Evolutionary conservation across 1,284 basidiomycete genomes (phyloP), one percentile per base, ranked within the genome.

Genomic region (Ceratobasidium sp.): DNA sequence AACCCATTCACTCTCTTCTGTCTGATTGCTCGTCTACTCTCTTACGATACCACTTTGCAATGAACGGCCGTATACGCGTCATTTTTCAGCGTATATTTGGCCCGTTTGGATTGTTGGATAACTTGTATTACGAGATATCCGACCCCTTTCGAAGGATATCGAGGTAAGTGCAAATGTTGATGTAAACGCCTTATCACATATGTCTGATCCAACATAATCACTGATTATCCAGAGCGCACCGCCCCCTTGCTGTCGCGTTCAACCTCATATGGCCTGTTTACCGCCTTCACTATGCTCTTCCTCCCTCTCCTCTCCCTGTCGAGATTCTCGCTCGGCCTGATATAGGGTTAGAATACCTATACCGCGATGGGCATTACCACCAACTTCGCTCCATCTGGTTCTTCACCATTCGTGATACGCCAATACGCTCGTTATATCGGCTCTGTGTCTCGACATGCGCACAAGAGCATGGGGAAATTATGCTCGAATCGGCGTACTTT

Each of bases 331-430:
- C 39, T 23, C 39, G 45, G n/a, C 69, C 56, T 31, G 45, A 74
- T 11, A 74, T 63, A 35, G 69, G 56, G 7, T 45, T 61, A 26
- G 69, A 74, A 31, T 74, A 74, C 69, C 31, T 74, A 33, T 63
- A 74, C 17, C 69, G 69, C 20, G 75, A 76, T 31, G 75, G 64
- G 28, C 64, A 76, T 33, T 76, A 76, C 33, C 53, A 66, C 33
- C 75, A 67, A 49, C 65, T 76, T 31, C 75, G 75, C 23, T 68
- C 64, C 17, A 58, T 76, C 35, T 76, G 75, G 75, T 23, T 68
- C 7, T 76, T 76, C 31, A 76, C 66, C 10, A 51, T 66, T 28
- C 53, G 75, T 33, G 75, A 76, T 39, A 76, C 75, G 13, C 65
- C 75, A 20, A 33, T 68, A n/a, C 75, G 75, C 28, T 61, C 75